phyloP scores from a whole-genome alignment of 768 basidiomycete genomes.

The Serendipita sp. region DNA sequence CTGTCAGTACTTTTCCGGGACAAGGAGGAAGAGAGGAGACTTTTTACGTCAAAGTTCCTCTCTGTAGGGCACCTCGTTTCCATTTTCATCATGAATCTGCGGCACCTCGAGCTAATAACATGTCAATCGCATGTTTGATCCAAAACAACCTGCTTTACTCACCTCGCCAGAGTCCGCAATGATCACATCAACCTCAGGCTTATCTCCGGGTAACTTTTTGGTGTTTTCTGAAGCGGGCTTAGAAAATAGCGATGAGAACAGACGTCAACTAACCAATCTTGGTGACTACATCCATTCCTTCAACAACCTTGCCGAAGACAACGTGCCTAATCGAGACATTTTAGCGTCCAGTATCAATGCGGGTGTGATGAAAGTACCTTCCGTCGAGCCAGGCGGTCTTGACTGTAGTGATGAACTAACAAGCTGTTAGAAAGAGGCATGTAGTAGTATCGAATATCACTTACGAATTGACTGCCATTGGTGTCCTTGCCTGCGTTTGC shows the following conservation, averaged over 20 bases:
- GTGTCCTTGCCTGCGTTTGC: slow-evolving; percentile 58
- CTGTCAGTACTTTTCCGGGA: slow-evolving; percentile 17
- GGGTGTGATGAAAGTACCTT: slow-evolving; percentile 45
- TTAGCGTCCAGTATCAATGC: slow-evolving; percentile 7
- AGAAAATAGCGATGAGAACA: slow-evolving; percentile 20
- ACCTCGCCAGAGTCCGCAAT: slow-evolving; percentile 88
- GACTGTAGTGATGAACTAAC: slow-evolving; percentile 82
- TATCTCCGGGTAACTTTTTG: slow-evolving; percentile 52
- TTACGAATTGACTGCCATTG: slow-evolving; percentile 84
- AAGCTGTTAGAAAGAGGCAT: slow-evolving; percentile 35
- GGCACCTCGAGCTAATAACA: slow-evolving; percentile 30
- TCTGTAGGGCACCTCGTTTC: slow-evolving; percentile 83
- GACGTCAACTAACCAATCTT: slow-evolving; percentile 41
- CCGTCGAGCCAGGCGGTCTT: slow-evolving; percentile 82
- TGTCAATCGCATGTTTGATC: not conserved
- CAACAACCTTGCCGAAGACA: slow-evolving; percentile 83
- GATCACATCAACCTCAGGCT: slow-evolving; percentile 57
- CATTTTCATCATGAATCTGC: slow-evolving; percentile 31
- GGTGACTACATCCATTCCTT: slow-evolving; percentile 78
- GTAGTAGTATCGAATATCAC: not conserved
- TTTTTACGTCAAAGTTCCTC: slow-evolving; percentile 65
- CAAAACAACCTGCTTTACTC: slow-evolving; percentile 10
- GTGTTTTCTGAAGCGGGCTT: slow-evolving; percentile 46
- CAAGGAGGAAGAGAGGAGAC: slow-evolving; percentile 6
- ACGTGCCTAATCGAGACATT: slow-evolving; percentile 34